These are phyloP conservation scores for Globisporangium middletonii DNA, from an alignment of 352 stramenopile genomes.

Conservation along the genomic window DNA sequence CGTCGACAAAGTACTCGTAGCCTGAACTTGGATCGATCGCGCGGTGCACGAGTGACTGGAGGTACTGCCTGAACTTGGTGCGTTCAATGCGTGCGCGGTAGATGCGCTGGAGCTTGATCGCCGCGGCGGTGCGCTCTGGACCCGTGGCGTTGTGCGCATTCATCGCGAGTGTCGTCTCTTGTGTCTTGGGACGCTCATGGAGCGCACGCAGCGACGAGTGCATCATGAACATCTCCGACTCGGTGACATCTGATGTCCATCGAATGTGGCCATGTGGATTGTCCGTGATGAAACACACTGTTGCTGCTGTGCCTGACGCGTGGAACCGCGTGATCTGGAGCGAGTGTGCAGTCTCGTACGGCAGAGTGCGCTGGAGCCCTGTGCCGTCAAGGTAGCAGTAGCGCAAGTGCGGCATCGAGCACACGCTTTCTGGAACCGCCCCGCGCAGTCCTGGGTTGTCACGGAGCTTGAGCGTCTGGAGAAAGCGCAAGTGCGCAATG, in stretches of 20 bases:
- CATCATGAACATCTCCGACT: conserved; percentile 51
- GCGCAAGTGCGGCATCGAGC: conserved; percentile 36
- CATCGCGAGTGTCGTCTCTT: conserved; percentile 18
- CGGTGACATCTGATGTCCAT: conserved; percentile 49
- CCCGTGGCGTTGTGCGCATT: conserved; percentile 57
- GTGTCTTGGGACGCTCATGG: conserved; percentile 19
- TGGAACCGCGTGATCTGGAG: conserved; percentile 59
- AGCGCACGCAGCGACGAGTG: conserved; percentile 37
- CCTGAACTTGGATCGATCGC: conserved; percentile 37
- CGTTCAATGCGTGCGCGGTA: conserved; percentile 60
- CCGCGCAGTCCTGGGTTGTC: conserved; percentile 44
- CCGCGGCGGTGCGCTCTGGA: conserved; percentile 46
- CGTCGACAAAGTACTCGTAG: conserved; percentile 55
- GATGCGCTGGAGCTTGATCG: conserved; percentile 62
- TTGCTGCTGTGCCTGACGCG: conserved; percentile 19
- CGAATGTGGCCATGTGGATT: conserved; percentile 17
- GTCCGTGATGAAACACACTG: conserved; percentile 38
- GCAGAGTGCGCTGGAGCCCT: conserved; percentile 32
- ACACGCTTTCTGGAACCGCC: conserved; percentile 20
- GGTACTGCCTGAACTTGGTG: conserved; percentile 48
- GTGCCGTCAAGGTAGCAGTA: conserved; percentile 69
- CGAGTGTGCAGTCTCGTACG: conserved; percentile 36
- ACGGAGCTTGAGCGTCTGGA: conserved; percentile 52
- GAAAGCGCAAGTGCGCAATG: conserved; percentile 32
- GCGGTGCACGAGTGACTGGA: conserved; percentile 51